Conservation (phyloP, 2,329 filamentous ascomycete species). For the Alternaria triticimaculans region DNA sequence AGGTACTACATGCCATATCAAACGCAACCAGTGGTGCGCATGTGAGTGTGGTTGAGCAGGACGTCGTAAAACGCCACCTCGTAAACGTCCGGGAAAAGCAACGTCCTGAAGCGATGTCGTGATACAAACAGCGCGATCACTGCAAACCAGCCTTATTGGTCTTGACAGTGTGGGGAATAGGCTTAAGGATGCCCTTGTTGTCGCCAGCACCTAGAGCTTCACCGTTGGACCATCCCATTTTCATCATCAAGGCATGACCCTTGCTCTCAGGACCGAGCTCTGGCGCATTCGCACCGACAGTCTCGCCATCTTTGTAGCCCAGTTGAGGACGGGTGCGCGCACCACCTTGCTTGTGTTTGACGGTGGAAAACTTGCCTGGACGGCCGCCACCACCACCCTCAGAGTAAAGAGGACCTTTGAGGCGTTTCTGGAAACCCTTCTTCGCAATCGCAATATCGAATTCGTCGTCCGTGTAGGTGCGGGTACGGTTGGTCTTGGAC, state of each 20-base stretch:
- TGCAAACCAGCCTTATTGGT: slow-evolving; percentile 78
- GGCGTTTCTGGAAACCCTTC: slow-evolving; percentile 58
- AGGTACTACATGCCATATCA: background rate
- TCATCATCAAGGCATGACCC: slow-evolving; percentile 87
- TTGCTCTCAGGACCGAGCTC: slow-evolving; percentile 84
- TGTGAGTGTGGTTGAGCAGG: background rate
- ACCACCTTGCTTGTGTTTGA: slow-evolving; percentile 20
- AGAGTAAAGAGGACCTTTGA: slow-evolving; percentile 27
- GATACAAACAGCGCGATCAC: slow-evolving; percentile 7
- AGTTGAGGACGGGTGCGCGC: slow-evolving; percentile 23
- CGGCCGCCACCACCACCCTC: slow-evolving; percentile 17
- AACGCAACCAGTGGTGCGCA: background rate
- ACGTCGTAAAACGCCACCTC: background rate
- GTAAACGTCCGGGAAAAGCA: background rate
- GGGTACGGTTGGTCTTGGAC: slow-evolving; percentile 74
- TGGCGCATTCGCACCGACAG: slow-evolving; percentile 84
- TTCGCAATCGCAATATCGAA: slow-evolving; percentile 54
- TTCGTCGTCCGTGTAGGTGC: slow-evolving; percentile 63
- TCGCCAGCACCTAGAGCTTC: slow-evolving; percentile 81
- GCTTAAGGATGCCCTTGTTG: slow-evolving; percentile 87
- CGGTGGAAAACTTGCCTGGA: slow-evolving; percentile 11
- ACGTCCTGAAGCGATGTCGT: background rate
- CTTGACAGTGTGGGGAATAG: slow-evolving; percentile 87
- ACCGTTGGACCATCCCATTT: slow-evolving; percentile 94
- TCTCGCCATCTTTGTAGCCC: slow-evolving; percentile 79